Evolutionary conservation across 2,329 filamentous ascomycete species (phyloP), one percentile per base, ranked within the genome.

Genomic region (Fusarium heterosporum): DNA sequence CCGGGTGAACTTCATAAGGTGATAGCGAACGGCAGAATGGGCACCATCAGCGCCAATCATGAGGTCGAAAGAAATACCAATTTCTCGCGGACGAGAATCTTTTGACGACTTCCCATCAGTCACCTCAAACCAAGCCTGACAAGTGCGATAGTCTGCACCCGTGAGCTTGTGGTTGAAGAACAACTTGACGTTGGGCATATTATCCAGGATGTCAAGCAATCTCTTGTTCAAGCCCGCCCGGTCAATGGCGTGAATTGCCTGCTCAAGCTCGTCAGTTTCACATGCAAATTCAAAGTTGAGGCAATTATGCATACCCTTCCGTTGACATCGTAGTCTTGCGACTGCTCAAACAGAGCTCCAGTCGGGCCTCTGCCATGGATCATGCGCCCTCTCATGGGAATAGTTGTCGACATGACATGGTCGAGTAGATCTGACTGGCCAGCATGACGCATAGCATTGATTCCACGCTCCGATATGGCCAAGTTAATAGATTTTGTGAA

Each of bases 401-500:
- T 93, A 0, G 94, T 95, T 50, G 90, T 87, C 2, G 82, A 82
- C 72, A 97, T 84, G 30, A 98, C 88, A 70, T 89, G 84, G 13
- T 94, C 85, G 30, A 97, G 82, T 34, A 98, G 85, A 4, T 83
- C 85, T 4, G 87, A 80, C 30, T 89, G 85, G 26, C 88, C 87
- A 2, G 92, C 88, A 71, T 91, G 83, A 51, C 87, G 86, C 79
- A 99, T 90, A 22, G 95, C 92, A 77, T 96, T 92, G 77, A 98
- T 94, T 30, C 96, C 96, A 59, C 96, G 89, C 77, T 98, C 94
- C 1, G 96, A 98, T 1, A 99, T 84, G 22, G 96, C 95, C 55
- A 99, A 82, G 75, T 99, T 99, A 82, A 99, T 99, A n/a, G 96
- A 98, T 78, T 93, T 97, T 62, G 94, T 97, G 76, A 97, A 97